Percentiles rank a stretch among this genome's conserved stretches.
phyloP scores from a whole-genome alignment of 257 asterid genomes.

The Solanum neorickii region DNA sequence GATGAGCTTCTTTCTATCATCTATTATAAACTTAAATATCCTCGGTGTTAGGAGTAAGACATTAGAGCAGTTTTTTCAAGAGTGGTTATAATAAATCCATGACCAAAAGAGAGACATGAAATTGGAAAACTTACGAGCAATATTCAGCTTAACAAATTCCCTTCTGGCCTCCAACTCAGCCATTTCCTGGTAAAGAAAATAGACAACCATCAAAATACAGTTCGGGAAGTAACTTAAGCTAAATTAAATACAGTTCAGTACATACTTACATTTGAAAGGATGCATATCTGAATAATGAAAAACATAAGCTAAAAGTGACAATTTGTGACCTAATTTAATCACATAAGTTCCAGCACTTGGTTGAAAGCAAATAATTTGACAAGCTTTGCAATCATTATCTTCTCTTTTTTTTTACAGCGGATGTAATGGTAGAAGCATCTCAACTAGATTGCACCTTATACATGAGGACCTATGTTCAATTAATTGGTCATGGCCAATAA shows the following conservation, averaged over 20 bases:
- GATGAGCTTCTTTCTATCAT: neutral
- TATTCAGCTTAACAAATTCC: constrained; percentile 63
- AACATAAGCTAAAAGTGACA: neutral
- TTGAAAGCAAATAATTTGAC: neutral
- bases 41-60: neutral
- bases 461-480: neutral
- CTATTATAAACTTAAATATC: neutral
- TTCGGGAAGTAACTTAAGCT: neutral
- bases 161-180: constrained; percentile 85
- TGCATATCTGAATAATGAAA: neutral
- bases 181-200: constrained; percentile 61
- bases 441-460: neutral
- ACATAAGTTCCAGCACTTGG: neutral
- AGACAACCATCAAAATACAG: neutral
- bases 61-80: neutral
- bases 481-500: neutral
- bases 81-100: neutral
- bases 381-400: neutral
- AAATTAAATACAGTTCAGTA: neutral
- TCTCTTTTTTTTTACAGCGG: neutral
- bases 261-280: neutral
- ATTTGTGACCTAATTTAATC: neutral
- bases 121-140: constrained; percentile 62
- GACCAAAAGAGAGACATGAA: neutral
- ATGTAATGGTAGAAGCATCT: neutral